A percentile compares a stretch with the other conserved stretches of the same genome.
Conservation (phyloP, 2,329 filamentous ascomycete species). For the Ambrosiella cleistominuta region DNA sequence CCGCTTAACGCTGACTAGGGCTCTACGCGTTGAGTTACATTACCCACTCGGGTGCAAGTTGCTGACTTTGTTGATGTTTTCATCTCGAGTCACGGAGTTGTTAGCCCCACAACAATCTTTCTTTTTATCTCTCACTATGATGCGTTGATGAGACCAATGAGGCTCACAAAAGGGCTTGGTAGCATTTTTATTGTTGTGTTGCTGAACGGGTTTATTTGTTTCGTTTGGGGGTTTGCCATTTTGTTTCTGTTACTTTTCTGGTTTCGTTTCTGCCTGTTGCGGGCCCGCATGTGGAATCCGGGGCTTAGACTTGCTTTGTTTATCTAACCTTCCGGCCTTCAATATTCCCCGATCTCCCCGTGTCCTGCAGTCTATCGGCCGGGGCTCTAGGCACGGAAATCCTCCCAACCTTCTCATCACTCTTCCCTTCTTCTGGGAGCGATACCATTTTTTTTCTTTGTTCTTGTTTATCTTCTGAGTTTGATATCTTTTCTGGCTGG, state of each 20-base stretch:
- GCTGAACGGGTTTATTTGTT: neutral
- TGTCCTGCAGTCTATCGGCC: neutral
- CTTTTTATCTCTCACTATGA: conserved; percentile 13
- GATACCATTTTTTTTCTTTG: neutral
- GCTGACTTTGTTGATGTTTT: conserved; percentile 2
- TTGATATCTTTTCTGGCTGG: neutral
- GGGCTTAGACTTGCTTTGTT: neutral
- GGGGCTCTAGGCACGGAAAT: neutral
- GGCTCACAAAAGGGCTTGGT: neutral
- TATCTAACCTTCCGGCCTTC: neutral
- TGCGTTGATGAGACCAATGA: conserved; percentile 7
- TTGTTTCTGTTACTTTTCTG: neutral
- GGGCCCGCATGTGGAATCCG: neutral
- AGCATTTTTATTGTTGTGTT: neutral
- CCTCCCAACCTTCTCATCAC: neutral
- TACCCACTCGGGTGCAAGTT: neutral
- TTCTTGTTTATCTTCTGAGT: neutral
- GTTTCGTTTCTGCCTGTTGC: neutral
- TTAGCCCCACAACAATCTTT: neutral
- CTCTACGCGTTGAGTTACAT: conserved; percentile 4
- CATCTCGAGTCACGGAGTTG: neutral
- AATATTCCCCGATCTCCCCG: neutral
- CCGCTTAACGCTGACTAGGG: conserved; percentile 41
- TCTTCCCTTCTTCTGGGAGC: neutral
- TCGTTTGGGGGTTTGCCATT: neutral